These are phyloP conservation scores for Asterochloris erici DNA, from an alignment of 139 green algal species.

Conservation along the genomic window DNA sequence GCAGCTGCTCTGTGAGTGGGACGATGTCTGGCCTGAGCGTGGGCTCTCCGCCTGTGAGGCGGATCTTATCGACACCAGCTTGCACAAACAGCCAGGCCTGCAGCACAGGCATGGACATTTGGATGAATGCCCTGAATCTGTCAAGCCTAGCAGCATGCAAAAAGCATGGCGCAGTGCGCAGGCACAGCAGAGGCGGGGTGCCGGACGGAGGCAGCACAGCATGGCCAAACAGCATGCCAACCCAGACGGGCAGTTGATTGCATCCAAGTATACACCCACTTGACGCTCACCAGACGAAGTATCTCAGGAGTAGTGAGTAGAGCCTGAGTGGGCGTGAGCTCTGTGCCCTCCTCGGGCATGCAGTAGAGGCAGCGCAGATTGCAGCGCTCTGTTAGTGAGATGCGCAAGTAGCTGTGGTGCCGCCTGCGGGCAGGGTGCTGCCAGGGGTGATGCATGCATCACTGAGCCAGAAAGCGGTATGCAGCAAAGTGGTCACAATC, in stretches of 20 bases:
- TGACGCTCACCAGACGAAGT: slow-evolving; percentile 54
- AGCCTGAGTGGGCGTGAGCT: slow-evolving; percentile 67
- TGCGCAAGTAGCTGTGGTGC: slow-evolving; percentile 93
- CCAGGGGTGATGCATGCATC: background rate
- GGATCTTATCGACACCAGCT: slow-evolving; percentile 89
- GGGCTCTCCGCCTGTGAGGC: slow-evolving; percentile 95
- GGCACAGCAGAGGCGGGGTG: background rate
- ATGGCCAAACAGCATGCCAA: background rate
- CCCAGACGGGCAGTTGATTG: background rate
- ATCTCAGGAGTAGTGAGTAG: slow-evolving; percentile 81
- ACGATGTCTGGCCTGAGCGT: slow-evolving; percentile 88
- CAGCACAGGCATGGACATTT: background rate
- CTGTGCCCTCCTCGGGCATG: slow-evolving; percentile 96
- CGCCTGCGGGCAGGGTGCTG: slow-evolving; percentile 45
- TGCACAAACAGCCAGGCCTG: slow-evolving; percentile 78
- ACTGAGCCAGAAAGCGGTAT: background rate
- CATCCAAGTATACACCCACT: background rate
- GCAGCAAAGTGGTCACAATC: background rate
- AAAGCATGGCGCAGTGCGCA: background rate
- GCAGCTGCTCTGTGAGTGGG: slow-evolving; percentile 58
- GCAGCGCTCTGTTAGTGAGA: slow-evolving; percentile 97
- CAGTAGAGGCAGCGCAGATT: slow-evolving; percentile 99
- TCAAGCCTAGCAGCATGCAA: background rate
- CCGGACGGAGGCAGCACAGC: background rate
- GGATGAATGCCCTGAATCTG: background rate